These are phyloP conservation scores for Ustilago curta DNA, from an alignment of 1,284 basidiomycete species.

Conservation along the genomic window DNA sequence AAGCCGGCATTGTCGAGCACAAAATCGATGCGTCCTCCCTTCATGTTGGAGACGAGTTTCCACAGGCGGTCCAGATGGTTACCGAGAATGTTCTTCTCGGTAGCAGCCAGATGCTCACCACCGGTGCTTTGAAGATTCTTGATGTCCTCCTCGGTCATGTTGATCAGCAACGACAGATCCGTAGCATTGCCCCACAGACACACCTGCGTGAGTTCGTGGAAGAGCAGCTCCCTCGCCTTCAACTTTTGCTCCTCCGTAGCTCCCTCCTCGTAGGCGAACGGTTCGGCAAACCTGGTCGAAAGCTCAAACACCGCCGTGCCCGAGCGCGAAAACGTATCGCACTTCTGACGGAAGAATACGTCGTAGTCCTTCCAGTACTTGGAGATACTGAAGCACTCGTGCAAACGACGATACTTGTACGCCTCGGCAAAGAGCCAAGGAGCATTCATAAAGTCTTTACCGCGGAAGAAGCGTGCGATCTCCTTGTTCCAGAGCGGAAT, in stretches of 20 bases:
- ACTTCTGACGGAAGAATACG: constrained; percentile 73
- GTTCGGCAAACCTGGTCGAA: constrained; percentile 89
- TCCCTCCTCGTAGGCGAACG: constrained; percentile 77
- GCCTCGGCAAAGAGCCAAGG: constrained; percentile 80
- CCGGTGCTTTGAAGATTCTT: constrained; percentile 97
- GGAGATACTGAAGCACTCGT: constrained; percentile 93
- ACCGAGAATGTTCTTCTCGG: constrained; percentile 93
- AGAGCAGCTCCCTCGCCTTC: constrained; percentile 88
- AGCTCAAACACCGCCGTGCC: constrained; percentile 93
- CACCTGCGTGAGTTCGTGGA: constrained; percentile 88
- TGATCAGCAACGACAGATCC: constrained; percentile 92
- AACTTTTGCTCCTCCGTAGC: constrained; percentile 75
- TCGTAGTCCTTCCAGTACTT: constrained; percentile 85
- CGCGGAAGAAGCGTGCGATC: constrained; percentile 79
- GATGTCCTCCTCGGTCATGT: constrained; percentile 99
- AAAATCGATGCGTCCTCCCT: constrained; percentile 70
- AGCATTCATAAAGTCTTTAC: constrained; percentile 93
- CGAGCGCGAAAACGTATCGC: constrained; percentile 95
- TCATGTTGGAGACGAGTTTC: constrained; percentile 78
- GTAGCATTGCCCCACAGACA: constrained; percentile 72
- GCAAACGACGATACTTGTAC: constrained; percentile 94
- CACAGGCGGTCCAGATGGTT: constrained; percentile 85
- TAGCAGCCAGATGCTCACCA: constrained; percentile 91
- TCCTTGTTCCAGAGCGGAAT: constrained; percentile 95
- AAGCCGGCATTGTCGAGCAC: constrained; percentile 87